Base-by-base conservation (phyloP, 345 rosid species). In the Eucalyptus victrix region DNA sequence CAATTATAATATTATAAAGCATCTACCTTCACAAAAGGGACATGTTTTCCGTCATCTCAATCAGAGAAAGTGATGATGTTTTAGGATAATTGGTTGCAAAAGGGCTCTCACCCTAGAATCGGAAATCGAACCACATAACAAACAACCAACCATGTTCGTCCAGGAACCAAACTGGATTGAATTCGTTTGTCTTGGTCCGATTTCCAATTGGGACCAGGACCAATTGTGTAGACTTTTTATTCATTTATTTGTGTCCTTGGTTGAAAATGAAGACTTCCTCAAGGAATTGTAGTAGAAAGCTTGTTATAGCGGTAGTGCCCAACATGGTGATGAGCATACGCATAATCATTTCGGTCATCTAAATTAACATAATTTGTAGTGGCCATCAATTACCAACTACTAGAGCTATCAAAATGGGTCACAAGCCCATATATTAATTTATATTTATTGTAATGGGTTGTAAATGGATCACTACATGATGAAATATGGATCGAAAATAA, bases 91-190 rank as follows among this genome's bases (percentile, higher is more conserved):
- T 30, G 32, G 4, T 60, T 28, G 18, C 69, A 12, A 13, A 30
- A 30, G n/a, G 16, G 15, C 9, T 60, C 32, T 30, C 69, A 60
- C 8, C 69, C 32, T 28, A 13, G 7, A 60, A 60, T 28, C 8
- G 15, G 4, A 60, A 60, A 60, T 60, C 2, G 19, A 13, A 65
- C 9, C 37, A 65, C 9, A n/a, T 16, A 65, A 65, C 18, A 8
- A 15, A 16, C 34, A 65, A n/a, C 37, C 76, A n/a, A 65, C 37
- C 76, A 15, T n/a, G 37, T n/a, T 16, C 40, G 3, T 17, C 2
- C 37, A 0, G 11, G 21, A 65, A n/a, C 34, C 37, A n/a, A 1
- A 65, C 6, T 16, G 1, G 37, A 8, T 17, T 0, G 0, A 17
- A 65, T 65, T 65, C 10, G 6, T n/a, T n/a, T 15, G 40, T n/a